These are phyloP conservation scores for Tolypocladium ovalisporum DNA, from an alignment of 2,329 filamentous ascomycete species.

Conservation along the genomic window DNA sequence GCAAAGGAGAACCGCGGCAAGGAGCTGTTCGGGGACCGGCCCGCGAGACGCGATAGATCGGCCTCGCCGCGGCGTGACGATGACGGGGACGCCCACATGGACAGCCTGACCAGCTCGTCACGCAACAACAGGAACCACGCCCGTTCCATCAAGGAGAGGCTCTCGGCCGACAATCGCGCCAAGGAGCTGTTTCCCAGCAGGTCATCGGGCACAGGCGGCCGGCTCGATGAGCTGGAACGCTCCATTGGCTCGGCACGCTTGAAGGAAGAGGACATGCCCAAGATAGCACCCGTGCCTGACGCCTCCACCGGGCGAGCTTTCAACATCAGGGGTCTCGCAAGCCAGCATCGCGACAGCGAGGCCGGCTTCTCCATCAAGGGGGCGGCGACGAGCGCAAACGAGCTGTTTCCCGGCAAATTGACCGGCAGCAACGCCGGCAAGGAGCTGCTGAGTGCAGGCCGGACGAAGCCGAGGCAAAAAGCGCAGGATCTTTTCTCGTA, in stretches of 20 bases:
- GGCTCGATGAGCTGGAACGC: conserved; percentile 26
- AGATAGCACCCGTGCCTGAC: conserved; percentile 44
- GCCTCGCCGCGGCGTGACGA: conserved; percentile 37
- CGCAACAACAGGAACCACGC: conserved; percentile 23
- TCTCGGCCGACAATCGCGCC: conserved; percentile 16
- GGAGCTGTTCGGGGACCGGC: conserved; percentile 50
- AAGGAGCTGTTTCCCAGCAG: conserved; percentile 31
- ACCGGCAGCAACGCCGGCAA: conserved; percentile 49
- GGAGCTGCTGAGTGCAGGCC: conserved; percentile 51
- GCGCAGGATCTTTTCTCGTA: conserved; percentile 65
- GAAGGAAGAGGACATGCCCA: conserved; percentile 32
- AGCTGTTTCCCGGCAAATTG: conserved; percentile 59
- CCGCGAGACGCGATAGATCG: conserved; percentile 32
- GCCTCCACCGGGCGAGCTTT: conserved; percentile 33
- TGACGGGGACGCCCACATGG: conserved; percentile 30
- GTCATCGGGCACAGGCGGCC: conserved; percentile 13
- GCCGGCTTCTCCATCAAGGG: conserved; percentile 58
- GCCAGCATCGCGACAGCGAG: conserved; percentile 29
- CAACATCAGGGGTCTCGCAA: conserved; percentile 49
- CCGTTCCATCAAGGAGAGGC: conserved; percentile 20
- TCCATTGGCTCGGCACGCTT: conserved; percentile 26
- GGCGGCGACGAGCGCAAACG: conserved; percentile 40
- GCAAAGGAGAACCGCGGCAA: conserved; percentile 35
- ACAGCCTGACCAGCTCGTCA: conserved; percentile 17
- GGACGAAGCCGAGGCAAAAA: conserved; percentile 47